These are phyloP conservation scores for Viola pubescens DNA, from an alignment of 441 rosid species.

Conservation along the genomic window DNA sequence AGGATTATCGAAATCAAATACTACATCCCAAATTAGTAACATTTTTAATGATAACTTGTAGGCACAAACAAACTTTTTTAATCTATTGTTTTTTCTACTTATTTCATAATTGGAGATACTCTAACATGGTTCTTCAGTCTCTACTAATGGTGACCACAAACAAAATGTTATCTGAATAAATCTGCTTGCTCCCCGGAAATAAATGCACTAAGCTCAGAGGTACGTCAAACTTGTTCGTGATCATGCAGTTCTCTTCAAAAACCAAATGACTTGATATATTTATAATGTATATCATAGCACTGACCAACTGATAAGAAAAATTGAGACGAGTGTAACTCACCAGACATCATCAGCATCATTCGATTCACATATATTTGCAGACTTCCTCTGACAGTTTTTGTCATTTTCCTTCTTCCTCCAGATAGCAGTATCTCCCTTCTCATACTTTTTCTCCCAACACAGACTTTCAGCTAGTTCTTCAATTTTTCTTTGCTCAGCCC, in stretches of 20 bases:
- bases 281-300: background rate
- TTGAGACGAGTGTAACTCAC: conserved; percentile 32
- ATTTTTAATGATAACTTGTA: too few species aligned
- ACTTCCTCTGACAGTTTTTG: conserved; percentile 45
- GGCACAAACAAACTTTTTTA: too few species aligned
- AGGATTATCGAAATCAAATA: too few species aligned
- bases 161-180: too few species aligned
- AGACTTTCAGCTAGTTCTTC: conserved; percentile 71
- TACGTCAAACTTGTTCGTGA: background rate
- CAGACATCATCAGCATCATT: conserved; percentile 67
- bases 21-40: too few species aligned
- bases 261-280: background rate
- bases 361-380: conserved; percentile 50
- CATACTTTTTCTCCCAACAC: conserved; percentile 95
- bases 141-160: too few species aligned
- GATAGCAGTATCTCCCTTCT: conserved; percentile 79
- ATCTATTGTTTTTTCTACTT: too few species aligned
- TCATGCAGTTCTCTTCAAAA: background rate
- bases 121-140: too few species aligned
- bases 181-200: background rate
- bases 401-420: conserved; percentile 57
- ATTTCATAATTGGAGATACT: too few species aligned
- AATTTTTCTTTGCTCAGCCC: conserved; percentile 63
- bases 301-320: background rate
- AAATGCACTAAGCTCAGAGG: background rate